Evolutionary conservation across 1,284 basidiomycete species (phyloP), one percentile per base, ranked within the genome.

Genomic region (Moesziomyces antarcticus): DNA sequence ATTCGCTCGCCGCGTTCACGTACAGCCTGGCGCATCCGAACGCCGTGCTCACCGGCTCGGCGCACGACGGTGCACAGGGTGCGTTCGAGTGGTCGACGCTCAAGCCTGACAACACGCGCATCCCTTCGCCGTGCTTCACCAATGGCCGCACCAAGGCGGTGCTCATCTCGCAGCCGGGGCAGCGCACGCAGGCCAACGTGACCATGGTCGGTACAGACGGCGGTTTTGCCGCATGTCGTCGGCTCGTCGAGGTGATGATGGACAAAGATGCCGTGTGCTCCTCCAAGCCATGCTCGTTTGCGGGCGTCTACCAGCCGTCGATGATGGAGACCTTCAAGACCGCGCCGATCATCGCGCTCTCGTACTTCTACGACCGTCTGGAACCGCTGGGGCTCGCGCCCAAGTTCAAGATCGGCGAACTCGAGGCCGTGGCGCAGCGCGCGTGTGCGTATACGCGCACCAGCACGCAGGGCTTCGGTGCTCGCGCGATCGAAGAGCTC

Each of bases 321-420:
- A 88, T 98, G 27, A 88, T 93, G 73, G 92, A 96, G 73, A 91
- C 93, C 6, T 98, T 98, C 89, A 77, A 73, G 11, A 75, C 77
- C 2, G 81, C 84, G n/a, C 85, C 85, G 35, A 79, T 82, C 52
- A 67, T 81, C 30, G 77, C 79, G 11, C 70, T 80, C 13, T 97
- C 95, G 27, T 99, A 98, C 88, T 98, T 99, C 86, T 97, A 94
- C 86, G 96, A 98, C 87, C 92, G 97, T 42, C 88, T 97, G 66
- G 86, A 88, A 42, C 96, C 94, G 0, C 89, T 98, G 63, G 88
- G 95, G 45, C 85, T 86, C 49, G 83, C 79, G 14, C 81, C 66
- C 44, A 78, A 78, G 22, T 84, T 81, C 52, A 78, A 78, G 22
- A 70, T 83, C 50, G 50, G 47, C 14, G 58, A 79, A 18, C 64